phyloP scores from a whole-genome alignment of 352 stramenopile species.

The Phytophthora palmivora region DNA sequence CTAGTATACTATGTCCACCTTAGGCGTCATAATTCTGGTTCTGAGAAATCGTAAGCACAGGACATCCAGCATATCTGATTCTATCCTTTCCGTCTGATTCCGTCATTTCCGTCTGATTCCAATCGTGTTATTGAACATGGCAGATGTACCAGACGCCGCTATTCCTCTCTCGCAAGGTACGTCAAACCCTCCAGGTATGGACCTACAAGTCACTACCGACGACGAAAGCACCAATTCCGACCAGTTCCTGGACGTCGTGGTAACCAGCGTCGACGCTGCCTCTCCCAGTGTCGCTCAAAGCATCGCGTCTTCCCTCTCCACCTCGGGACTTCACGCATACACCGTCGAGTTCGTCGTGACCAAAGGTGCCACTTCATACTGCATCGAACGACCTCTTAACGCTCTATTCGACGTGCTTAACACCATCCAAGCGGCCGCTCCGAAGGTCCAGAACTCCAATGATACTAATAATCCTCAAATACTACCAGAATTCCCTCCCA shows the following conservation, averaged over 20 bases:
- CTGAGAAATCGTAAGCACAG: too few relatives aligned
- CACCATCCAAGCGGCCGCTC: slow-evolving; percentile 21
- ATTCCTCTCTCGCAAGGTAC: too few relatives aligned
- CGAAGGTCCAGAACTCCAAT: slow-evolving; percentile 1
- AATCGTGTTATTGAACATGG: not conserved
- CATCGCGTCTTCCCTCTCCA: slow-evolving; percentile 48
- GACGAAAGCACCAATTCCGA: slow-evolving; percentile 15
- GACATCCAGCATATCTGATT: too few relatives aligned
- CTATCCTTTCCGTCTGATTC: not conserved
- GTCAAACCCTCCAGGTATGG: too few relatives aligned
- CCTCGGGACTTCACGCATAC: slow-evolving; percentile 44
- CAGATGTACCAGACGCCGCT: not conserved
- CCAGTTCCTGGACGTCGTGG: slow-evolving; percentile 62
- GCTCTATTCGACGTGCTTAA: slow-evolving; percentile 51
- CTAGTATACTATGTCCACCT: too few relatives aligned
- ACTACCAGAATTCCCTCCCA: slow-evolving; percentile 60
- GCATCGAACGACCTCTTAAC: slow-evolving; percentile 52
- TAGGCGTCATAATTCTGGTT: too few relatives aligned
- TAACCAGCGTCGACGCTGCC: slow-evolving; percentile 64
- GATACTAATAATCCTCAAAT: not conserved
- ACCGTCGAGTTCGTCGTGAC: slow-evolving; percentile 74
- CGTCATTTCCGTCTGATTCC: not conserved
- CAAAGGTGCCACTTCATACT: slow-evolving; percentile 57
- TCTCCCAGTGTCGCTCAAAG: slow-evolving; percentile 43
- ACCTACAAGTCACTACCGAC: not conserved